Evolutionary conservation across 495 filamentous ascomycete genomes (phyloP), one percentile per base, ranked within the genome.

Genomic region (Evernia prunastri): DNA sequence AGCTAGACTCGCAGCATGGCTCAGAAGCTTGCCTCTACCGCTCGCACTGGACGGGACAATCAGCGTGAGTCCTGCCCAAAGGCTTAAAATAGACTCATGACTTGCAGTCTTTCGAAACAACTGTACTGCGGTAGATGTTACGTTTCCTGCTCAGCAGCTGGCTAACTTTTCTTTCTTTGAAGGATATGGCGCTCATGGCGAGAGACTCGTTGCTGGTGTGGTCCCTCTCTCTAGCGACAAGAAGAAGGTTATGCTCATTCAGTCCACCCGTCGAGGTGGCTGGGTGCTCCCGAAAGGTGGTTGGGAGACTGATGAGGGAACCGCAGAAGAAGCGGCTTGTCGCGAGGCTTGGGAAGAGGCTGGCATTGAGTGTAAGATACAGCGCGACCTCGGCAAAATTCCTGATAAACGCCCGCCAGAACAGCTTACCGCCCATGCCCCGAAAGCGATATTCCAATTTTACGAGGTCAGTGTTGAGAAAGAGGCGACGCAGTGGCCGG

Each of bases 201-300:
- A 97, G 78, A 87, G 94, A 62, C 87, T 98, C 57, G 95, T 98
- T 64, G 92, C 94, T 51, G 94, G 94, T 64, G 87, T 97, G 43
- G 95, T 98, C 37, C 91, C 95, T 74, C 81, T 87, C 69, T 89
- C 85, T 71, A 65, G 76, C 65, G 87, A 90, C 74, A 88, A 87
- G 71, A 87, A 83, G 65, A 81, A 87, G 75, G 94, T 98, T 60
- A 81, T 98, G 70, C 81, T 98, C 74, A 95, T 97, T 70, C 89
- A 96, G 76, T 96, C 92, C 53, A 90, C 88, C 59, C 83, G 90
- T 60, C 89, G 92, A 66, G 84, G 83, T 63, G 90, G 90, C 65
- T 98, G 95, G 94, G 93, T 98, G 45, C 81, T 98, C 61, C 94
- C 94, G 60, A 98, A 98, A 74, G 94, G 94, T 69, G 94, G 94